Evolutionary conservation across 768 basidiomycete genomes (phyloP).

Genomic region (Gelatoporia subvermispora): DNA sequence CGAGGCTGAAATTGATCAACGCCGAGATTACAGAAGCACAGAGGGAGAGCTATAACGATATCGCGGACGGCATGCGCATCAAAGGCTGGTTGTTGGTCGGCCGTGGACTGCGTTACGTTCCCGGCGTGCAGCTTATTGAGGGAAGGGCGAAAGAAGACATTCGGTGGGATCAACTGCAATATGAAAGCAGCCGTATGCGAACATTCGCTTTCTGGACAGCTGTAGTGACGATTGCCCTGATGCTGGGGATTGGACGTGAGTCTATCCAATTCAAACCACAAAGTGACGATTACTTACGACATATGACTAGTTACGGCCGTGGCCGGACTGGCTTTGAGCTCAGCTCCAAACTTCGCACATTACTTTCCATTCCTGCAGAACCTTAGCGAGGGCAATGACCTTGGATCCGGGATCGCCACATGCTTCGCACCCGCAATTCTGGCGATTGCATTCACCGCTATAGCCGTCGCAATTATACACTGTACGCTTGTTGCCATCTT

Average conservation of each 20-base stretch:
- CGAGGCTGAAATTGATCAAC: slow-evolving; percentile 68
- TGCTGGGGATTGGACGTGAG: slow-evolving; percentile 61
- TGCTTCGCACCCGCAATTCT: slow-evolving; percentile 64
- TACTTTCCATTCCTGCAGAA: slow-evolving; percentile 61
- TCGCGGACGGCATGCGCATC: slow-evolving; percentile 62
- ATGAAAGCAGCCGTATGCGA: slow-evolving; percentile 44
- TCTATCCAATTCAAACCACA: slow-evolving; percentile 10
- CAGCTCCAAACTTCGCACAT: slow-evolving; percentile 71
- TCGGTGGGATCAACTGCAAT: slow-evolving; percentile 72
- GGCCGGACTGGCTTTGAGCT: slow-evolving; percentile 58
- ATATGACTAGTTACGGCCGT: slow-evolving; percentile 57
- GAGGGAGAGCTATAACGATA: slow-evolving; percentile 60
- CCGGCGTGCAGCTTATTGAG: slow-evolving; percentile 64
- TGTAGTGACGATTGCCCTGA: slow-evolving; percentile 41
- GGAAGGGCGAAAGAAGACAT: slow-evolving; percentile 82
- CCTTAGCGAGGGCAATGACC: slow-evolving; percentile 40
- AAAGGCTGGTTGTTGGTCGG: slow-evolving; percentile 81
- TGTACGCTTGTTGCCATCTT: slow-evolving; percentile 47
- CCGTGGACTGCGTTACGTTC: slow-evolving; percentile 56
- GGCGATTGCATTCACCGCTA: slow-evolving; percentile 50
- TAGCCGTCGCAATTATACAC: slow-evolving; percentile 48
- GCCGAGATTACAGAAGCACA: slow-evolving; percentile 68
- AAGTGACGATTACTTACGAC: slow-evolving; percentile 1
- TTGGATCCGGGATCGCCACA: slow-evolving; percentile 62
- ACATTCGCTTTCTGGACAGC: slow-evolving; percentile 53